Evolutionary conservation across 805 yeast genomes (phyloP).

Genomic region (Hanseniaspora opuntiae): DNA sequence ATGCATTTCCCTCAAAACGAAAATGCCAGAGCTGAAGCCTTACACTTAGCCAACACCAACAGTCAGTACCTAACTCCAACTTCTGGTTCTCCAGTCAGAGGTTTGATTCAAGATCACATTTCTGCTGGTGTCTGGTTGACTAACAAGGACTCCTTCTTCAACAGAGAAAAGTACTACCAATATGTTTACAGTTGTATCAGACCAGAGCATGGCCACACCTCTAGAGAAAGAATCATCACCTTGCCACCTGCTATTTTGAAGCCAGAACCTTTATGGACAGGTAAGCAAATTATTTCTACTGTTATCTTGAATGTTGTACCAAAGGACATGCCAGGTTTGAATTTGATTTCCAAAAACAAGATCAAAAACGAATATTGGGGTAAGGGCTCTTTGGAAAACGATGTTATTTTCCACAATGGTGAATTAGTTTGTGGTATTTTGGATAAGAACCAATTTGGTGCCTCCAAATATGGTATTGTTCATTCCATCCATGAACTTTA

Average conservation of each 20-base stretch:
- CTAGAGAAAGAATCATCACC: slow-evolving; percentile 52
- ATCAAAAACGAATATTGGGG: slow-evolving; percentile 95
- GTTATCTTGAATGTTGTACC: slow-evolving; percentile 81
- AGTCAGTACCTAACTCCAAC: slow-evolving; percentile 97
- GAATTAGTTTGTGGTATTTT: slow-evolving; percentile 81
- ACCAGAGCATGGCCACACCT: slow-evolving; percentile 94
- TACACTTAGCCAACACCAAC: slow-evolving; percentile 89
- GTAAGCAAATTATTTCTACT: slow-evolving; percentile 93
- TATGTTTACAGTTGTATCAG: slow-evolving; percentile 84
- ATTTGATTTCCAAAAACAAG: slow-evolving; percentile 71
- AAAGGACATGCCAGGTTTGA: slow-evolving; percentile 76
- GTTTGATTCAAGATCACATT: slow-evolving; percentile 96
- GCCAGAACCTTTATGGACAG: slow-evolving; percentile 92
- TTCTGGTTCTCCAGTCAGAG: slow-evolving; percentile 95
- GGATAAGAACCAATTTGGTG: slow-evolving; percentile 97
- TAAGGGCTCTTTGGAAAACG: slow-evolving; percentile 65
- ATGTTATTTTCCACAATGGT: slow-evolving; percentile 75
- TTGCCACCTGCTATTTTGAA: slow-evolving; percentile 80
- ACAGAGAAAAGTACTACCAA: slow-evolving; percentile 86
- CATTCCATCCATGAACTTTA: slow-evolving; percentile 93
- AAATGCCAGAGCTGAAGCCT: slow-evolving; percentile 91
- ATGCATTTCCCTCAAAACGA: slow-evolving; percentile 99
- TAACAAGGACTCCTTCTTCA: slow-evolving; percentile 78
- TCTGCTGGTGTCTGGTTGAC: slow-evolving; percentile 99
- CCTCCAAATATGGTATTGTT: slow-evolving; percentile 89